Evolutionary conservation across 1,284 basidiomycete species (phyloP), one percentile per base, ranked within the genome.

Genomic region (Puccinia horiana): DNA sequence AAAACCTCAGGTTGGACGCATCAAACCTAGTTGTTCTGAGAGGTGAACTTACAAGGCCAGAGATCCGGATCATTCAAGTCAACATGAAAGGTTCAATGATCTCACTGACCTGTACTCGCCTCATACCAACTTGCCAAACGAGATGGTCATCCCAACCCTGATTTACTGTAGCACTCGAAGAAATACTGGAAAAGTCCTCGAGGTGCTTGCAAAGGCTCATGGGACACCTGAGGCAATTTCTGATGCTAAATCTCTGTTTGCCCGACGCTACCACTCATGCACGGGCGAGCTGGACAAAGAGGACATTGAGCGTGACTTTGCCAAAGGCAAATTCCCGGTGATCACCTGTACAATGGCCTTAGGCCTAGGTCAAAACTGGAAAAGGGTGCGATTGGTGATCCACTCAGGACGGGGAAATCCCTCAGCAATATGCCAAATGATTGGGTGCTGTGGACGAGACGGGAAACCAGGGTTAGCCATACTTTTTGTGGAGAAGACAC

Each of bases 281-380:
- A 63, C 75, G 20, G 58, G 75, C 2, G 23, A 56, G 8, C 32
- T 23, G 26, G 61, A 78, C 23, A 78, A 78, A 26, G 23, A 9
- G 2, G 49, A 61, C 40, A 12, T 20, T 12, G 47, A n/a, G 6
- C 9, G 14, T 5, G 63, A 67, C 37, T 78, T 67, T 44, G 63
- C 18, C 1, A 37, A 67, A 20, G 56, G n/a, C 0, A 42, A 35
- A 4, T 37, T 78, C 49, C 61, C 61, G 11, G 26, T 65, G 14
- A 54, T 78, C 2, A 49, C 76, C 3, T 65, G 63, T n/a, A 77
- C 75, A 14, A 65, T 67, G 63, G 73, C 54, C 16, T 42, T 76
- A n/a, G 75, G 75, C 4, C 40, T 76, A 29, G 75, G 56, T 29
- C 75, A 77, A 42, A 77, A 77, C 47, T 77, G 75, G 75, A 77